Evolutionary conservation across 2,329 filamentous ascomycete genomes (phyloP).

Genomic region (Thelonectria blattea): DNA sequence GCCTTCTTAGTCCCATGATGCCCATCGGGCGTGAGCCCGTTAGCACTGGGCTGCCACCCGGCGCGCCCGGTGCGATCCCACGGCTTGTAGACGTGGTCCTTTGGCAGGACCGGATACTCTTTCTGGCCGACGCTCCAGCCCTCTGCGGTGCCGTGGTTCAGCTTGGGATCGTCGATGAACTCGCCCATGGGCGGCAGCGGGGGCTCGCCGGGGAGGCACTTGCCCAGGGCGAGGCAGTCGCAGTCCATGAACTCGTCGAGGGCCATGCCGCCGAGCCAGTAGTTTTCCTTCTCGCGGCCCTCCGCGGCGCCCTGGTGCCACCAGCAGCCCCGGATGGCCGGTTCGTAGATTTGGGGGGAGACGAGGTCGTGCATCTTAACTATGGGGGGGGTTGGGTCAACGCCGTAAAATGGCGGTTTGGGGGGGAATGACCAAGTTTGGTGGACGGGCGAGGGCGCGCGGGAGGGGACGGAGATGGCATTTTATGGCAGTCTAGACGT

Average conservation of each 20-base stretch:
- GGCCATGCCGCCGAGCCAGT: neutral
- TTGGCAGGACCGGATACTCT: neutral
- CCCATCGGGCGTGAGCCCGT: too few relatives aligned
- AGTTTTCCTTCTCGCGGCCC: neutral
- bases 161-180: conserved; percentile 1
- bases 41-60: too few relatives aligned
- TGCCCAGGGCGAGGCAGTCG: conserved; percentile 1
- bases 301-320: neutral
- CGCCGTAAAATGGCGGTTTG: too few relatives aligned
- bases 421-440: too few relatives aligned
- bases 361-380: neutral
- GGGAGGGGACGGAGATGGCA: too few relatives aligned
- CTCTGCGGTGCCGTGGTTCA: neutral
- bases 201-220: conserved; percentile 9
- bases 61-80: too few relatives aligned
- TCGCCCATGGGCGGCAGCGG: conserved; percentile 8
- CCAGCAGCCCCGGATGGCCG: neutral
- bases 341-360: neutral
- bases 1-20: too few relatives aligned
- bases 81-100: neutral
- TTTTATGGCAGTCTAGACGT: too few relatives aligned
- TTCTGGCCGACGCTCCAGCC: neutral
- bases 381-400: too few relatives aligned
- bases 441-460: too few relatives aligned
- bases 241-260: neutral